Conservation (phyloP, 345 rosid species). For the Pugionium cornutum region DNA sequence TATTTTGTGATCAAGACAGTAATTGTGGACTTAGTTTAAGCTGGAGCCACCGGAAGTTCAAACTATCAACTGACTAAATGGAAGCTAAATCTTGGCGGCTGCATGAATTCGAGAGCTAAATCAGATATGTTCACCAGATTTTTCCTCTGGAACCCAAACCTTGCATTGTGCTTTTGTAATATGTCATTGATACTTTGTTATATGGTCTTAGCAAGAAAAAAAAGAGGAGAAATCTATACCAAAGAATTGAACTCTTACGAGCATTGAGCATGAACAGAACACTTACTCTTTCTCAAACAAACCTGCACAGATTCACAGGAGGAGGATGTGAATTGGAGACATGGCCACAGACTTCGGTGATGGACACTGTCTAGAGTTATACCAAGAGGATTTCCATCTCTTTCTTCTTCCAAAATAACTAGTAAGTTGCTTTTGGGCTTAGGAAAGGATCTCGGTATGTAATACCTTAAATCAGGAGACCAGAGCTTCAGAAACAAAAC, state of each 20-base stretch:
- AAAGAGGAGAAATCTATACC: constrained; percentile 6
- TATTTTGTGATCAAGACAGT: background rate
- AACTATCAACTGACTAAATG: constrained; percentile 47
- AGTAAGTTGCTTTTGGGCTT: constrained; percentile 47
- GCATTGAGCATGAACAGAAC: constrained; percentile 63
- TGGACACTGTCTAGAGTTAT: constrained; percentile 46
- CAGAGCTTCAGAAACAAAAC: constrained; percentile 5
- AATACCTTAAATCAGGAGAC: constrained; percentile 45
- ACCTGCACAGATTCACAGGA: constrained; percentile 48
- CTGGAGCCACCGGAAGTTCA: constrained; percentile 48
- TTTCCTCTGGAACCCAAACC: constrained; percentile 7
- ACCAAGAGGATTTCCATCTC: constrained; percentile 51
- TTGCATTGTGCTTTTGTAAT: constrained; percentile 26
- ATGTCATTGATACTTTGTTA: constrained; percentile 24
- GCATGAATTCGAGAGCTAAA: background rate
- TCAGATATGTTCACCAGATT: background rate
- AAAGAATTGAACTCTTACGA: constrained; percentile 30
- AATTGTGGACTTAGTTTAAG: constrained; percentile 8
- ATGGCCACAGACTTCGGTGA: constrained; percentile 43
- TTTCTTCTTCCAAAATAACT: constrained; percentile 60
- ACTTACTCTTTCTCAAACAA: constrained; percentile 51
- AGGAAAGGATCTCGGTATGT: constrained; percentile 58
- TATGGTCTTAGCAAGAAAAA: constrained; percentile 3
- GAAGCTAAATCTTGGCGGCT: constrained; percentile 18
- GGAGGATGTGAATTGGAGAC: constrained; percentile 39